Conservation (phyloP, 2,329 filamentous ascomycete species). For the Cadophora luteo-olivacea region DNA sequence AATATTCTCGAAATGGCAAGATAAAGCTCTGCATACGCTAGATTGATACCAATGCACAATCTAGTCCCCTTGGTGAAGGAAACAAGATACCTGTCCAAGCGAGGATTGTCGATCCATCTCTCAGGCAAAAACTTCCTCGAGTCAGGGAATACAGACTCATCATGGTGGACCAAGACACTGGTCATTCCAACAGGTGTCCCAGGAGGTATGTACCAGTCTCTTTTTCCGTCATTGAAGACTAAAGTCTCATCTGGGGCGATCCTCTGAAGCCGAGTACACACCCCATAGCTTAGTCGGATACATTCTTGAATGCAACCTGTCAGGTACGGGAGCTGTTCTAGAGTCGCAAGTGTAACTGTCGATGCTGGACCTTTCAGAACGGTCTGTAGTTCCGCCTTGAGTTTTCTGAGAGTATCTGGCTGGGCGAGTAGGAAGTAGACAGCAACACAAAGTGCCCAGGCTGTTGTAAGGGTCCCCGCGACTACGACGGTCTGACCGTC, state of each 20-base stretch:
- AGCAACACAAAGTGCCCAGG: conserved; percentile 44
- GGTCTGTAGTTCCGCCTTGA: conserved; percentile 46
- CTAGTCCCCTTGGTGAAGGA: conserved; percentile 51
- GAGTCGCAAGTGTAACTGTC: conserved; percentile 13
- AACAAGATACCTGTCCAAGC: conserved; percentile 48
- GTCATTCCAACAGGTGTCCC: conserved; percentile 49
- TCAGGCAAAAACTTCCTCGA: conserved; percentile 50
- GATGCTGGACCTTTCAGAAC: conserved; percentile 23
- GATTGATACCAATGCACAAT: conserved; percentile 48
- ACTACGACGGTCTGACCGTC: conserved; percentile 3
- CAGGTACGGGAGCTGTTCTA: conserved; percentile 43
- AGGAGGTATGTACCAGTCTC: conserved; percentile 32
- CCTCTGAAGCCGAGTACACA: conserved; percentile 40
- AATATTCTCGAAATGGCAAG: conserved; percentile 21
- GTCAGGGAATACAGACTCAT: conserved; percentile 48
- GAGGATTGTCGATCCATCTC: conserved; percentile 49
- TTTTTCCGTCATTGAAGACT: conserved; percentile 24
- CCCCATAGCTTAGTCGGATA: conserved; percentile 44
- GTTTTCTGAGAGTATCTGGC: conserved; percentile 39
- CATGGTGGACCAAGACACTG: conserved; percentile 47
- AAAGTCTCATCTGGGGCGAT: conserved; percentile 36
- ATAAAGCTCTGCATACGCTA: conserved; percentile 31
- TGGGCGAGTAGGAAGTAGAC: conserved; percentile 47
- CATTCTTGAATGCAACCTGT: conserved; percentile 46
- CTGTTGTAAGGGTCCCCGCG: conserved; percentile 41